Evolutionary conservation across 306 rosid species (phyloP).

Genomic region (Lablab purpureus): DNA sequence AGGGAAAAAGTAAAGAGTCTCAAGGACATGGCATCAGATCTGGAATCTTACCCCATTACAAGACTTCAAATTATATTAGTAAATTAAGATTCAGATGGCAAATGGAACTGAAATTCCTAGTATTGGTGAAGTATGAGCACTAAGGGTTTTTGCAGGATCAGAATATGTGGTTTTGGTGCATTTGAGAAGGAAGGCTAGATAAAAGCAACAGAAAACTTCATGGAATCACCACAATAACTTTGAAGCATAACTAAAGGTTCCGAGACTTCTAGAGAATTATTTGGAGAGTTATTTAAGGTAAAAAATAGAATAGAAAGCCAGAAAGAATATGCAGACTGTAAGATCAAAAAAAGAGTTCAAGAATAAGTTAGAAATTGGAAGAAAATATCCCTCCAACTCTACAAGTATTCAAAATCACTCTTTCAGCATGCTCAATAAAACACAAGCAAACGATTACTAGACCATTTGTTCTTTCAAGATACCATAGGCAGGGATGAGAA

Average conservation of each 20-base stretch:
- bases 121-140: background rate
- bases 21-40: background rate
- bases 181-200: background rate
- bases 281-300: background rate
- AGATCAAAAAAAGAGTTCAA: conserved; percentile 8
- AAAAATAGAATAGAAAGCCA: conserved; percentile 8
- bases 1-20: background rate
- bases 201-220: background rate
- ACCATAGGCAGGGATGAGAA: background rate
- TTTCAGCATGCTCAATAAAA: conserved; percentile 12
- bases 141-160: background rate
- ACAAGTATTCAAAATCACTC: background rate
- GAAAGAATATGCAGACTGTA: background rate
- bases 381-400: background rate
- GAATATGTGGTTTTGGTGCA: background rate
- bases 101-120: conserved; percentile 1
- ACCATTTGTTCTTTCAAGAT: background rate
- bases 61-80: background rate
- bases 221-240: conserved; percentile 11
- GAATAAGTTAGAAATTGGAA: background rate
- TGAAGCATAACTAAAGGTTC: background rate
- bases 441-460: conserved; percentile 10
- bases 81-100: background rate
- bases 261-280: background rate
- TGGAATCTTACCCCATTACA: background rate